A percentile compares a stretch with the other conserved stretches of the same genome.
Conservation (phyloP, 345 rosid species). For the Gossypioides kirkii region DNA sequence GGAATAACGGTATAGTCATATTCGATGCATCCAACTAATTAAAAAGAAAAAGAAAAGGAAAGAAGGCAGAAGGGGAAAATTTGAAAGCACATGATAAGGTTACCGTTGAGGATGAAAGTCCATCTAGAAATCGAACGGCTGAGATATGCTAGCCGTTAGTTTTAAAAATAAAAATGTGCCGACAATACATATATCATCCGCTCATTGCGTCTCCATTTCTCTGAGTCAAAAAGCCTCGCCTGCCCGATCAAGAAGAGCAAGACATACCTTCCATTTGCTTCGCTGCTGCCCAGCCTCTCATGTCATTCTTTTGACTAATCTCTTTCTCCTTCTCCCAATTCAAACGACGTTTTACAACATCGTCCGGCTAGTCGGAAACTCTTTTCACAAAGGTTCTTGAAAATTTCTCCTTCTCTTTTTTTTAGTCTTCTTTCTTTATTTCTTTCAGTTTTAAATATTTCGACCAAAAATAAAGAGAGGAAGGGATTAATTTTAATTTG, state of each 20-base stretch:
- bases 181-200: background rate
- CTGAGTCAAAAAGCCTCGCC: background rate
- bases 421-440: constrained; percentile 25
- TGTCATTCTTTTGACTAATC: background rate
- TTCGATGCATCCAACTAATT: no score
- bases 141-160: constrained; percentile 63
- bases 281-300: background rate
- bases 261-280: background rate
- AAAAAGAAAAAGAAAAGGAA: no score
- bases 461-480: background rate
- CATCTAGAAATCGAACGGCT: constrained; percentile 53
- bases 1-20: no score
- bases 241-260: background rate
- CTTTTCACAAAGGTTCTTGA: background rate
- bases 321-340: constrained; percentile 29
- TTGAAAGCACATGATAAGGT: constrained; percentile 42
- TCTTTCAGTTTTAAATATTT: background rate
- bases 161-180: constrained; percentile 34
- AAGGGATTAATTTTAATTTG: background rate
- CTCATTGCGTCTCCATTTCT: background rate
- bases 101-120: constrained; percentile 39
- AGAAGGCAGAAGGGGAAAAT: background rate
- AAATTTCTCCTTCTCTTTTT: background rate
- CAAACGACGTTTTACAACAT: background rate
- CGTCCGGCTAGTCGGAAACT: background rate